Evolutionary conservation across 768 basidiomycete species (phyloP).

Genomic region (Podaxis sp.): DNA sequence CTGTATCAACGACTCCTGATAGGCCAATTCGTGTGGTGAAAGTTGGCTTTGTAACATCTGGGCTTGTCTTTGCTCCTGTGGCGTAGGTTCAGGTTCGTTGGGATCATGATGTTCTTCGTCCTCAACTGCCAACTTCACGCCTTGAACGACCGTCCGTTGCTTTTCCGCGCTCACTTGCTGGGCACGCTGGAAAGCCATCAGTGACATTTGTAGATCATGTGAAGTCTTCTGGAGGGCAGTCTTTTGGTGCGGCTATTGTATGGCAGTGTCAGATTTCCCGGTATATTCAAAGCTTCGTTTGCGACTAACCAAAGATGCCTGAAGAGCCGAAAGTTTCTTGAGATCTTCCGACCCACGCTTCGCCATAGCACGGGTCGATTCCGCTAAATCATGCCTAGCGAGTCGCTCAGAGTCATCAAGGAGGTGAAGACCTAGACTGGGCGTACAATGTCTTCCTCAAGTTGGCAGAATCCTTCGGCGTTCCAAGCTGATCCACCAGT

Average conservation of each 20-base stretch:
- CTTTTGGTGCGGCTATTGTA: conserved; percentile 67
- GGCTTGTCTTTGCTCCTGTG: conserved; percentile 57
- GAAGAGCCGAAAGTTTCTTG: conserved; percentile 78
- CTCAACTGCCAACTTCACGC: conserved; percentile 80
- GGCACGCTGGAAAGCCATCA: conserved; percentile 88
- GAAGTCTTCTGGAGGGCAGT: conserved; percentile 88
- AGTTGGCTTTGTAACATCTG: conserved; percentile 67
- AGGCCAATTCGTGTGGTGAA: conserved; percentile 90
- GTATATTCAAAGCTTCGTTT: not conserved
- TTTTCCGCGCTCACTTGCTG: conserved; percentile 87
- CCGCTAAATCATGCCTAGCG: conserved; percentile 85
- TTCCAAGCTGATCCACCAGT: conserved; percentile 95
- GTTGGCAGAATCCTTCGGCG: conserved; percentile 68
- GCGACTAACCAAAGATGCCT: conserved; percentile 49
- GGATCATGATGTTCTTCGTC: conserved; percentile 55
- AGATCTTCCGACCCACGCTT: conserved; percentile 92
- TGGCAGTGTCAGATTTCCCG: not conserved
- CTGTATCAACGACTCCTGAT: conserved; percentile 91
- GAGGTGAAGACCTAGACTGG: not conserved
- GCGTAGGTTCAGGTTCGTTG: conserved; percentile 36
- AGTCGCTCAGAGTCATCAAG: conserved; percentile 7
- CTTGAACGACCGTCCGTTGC: conserved; percentile 85
- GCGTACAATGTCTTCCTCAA: conserved; percentile 85
- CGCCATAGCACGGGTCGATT: conserved; percentile 91
- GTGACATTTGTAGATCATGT: conserved; percentile 85